Base-by-base conservation (phyloP, 345 rosid genomes). In the Stellera chamaejasme region DNA sequence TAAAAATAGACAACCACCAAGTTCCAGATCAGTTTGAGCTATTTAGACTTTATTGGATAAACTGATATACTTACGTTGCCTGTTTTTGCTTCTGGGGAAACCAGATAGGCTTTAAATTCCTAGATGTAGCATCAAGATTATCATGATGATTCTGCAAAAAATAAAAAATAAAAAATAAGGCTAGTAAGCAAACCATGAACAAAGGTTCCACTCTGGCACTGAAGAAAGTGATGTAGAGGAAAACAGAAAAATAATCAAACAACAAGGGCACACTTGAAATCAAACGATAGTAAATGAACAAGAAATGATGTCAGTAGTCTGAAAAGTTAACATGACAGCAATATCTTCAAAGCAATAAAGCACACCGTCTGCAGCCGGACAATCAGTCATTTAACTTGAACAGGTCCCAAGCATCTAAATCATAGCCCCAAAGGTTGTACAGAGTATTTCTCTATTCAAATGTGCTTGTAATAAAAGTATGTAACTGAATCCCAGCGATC, bases 91-190 rank as follows among this genome's bases (percentile, higher is more conserved):
- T 36, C 65, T 16, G 49, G 6, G 48, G 53, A 61, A 41, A 25
- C 28, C 43, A 15, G 14, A 26, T 11, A 27, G 10, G 26, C 55
- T 57, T 60, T 41, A 51, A 28, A 49, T 50, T 63, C 43, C 8
- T 8, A 32, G 39, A 32, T 32, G 39, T 32, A 46, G 50, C 6
- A 13, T 27, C 53, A 56, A 28, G 6, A 61, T 42, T 56, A 66
- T 25, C 44, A 58, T 43, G 52, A 26, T 10, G 53, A 55, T 11
- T 50, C 75, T 66, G 66, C 56, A 66, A 44, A 46, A 59, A 26
- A 48, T 14, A 43, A 45, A 14, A 54, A 26, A 28, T 3, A 28
- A 42, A 19, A 19, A 19, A 19, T 19, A 0, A 19, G 23, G 23
- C 1, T 19, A 19, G 23, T 41, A n/a, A 11, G 13, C 3, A 27